These are phyloP conservation scores for Trametes sp. DNA, from an alignment of 1,284 basidiomycete species.

Conservation along the genomic window DNA sequence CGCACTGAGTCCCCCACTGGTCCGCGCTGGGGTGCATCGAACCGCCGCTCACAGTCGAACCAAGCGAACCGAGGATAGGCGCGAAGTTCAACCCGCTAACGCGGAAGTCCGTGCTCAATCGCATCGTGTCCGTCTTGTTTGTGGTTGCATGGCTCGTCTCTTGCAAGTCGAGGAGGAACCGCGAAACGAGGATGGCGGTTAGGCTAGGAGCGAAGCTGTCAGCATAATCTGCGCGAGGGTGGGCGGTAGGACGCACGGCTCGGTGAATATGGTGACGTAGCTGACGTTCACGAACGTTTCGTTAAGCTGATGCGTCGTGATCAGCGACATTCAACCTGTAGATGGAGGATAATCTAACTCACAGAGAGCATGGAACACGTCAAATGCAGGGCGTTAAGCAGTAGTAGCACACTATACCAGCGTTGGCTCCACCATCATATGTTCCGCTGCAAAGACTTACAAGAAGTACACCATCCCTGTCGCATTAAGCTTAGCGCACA, in stretches of 20 bases:
- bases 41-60: not conserved
- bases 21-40: not conserved
- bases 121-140: not conserved
- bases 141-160: not conserved
- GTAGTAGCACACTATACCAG: not conserved
- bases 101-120: not conserved
- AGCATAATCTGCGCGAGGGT: not conserved
- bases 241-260: not conserved
- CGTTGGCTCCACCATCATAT: too few relatives aligned
- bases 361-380: constrained; percentile 1
- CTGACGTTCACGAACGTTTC: constrained; percentile 3
- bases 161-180: constrained; percentile 1
- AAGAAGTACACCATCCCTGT: not conserved
- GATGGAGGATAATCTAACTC: not conserved
- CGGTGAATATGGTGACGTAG: constrained; percentile 8
- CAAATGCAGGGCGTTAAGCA: constrained; percentile 1
- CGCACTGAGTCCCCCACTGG: not conserved
- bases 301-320: not conserved
- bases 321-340: too few relatives aligned
- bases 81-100: not conserved
- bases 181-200: not conserved
- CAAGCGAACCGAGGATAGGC: not conserved
- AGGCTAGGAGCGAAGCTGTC: not conserved
- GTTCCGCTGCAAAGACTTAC: not conserved
- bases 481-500: not conserved